Evolutionary conservation across 1,284 basidiomycete species (phyloP).

Genomic region (Pseudozyma pruni): DNA sequence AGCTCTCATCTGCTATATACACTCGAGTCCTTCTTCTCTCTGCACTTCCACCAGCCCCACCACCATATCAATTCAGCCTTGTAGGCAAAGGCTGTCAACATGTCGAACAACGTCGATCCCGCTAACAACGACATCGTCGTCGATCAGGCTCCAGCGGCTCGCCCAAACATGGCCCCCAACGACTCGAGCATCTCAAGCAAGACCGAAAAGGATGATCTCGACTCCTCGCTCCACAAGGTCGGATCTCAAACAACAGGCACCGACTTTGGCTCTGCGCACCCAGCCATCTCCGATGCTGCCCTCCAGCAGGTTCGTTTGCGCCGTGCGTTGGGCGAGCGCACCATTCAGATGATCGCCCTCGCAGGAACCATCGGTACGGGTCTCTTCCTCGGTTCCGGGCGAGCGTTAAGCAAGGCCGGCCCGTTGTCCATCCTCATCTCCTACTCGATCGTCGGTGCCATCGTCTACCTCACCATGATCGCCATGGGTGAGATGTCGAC

Average conservation of each 20-base stretch:
- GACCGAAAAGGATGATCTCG: neutral
- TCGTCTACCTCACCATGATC: slow-evolving; percentile 68
- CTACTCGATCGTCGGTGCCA: slow-evolving; percentile 59
- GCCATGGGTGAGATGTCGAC: slow-evolving; percentile 63
- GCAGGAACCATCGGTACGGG: slow-evolving; percentile 72
- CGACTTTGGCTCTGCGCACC: slow-evolving; percentile 4
- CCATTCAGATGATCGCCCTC: slow-evolving; percentile 70
- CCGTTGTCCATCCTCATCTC: slow-evolving; percentile 69
- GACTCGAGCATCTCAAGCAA: neutral
- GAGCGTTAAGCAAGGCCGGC: slow-evolving; percentile 70
- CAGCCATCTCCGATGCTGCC: slow-evolving; percentile 20
- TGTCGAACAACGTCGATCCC: slow-evolving; percentile 13
- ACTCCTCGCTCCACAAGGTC: slow-evolving; percentile 12
- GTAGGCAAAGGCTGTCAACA: too few species aligned
- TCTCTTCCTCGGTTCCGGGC: slow-evolving; percentile 70
- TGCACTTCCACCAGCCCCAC: neutral
- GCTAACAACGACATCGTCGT: slow-evolving; percentile 18
- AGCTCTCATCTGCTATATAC: neutral
- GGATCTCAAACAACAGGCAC: slow-evolving; percentile 14
- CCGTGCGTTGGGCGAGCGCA: slow-evolving; percentile 51
- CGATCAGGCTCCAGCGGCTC: slow-evolving; percentile 12
- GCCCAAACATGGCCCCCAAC: slow-evolving; percentile 11
- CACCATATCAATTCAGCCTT: too few species aligned
- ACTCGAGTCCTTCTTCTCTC: neutral
- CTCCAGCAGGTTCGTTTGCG: slow-evolving; percentile 46